These are phyloP conservation scores for Platanus orientalis DNA, from an alignment of 164 flowering plant genomes.

Conservation along the genomic window DNA sequence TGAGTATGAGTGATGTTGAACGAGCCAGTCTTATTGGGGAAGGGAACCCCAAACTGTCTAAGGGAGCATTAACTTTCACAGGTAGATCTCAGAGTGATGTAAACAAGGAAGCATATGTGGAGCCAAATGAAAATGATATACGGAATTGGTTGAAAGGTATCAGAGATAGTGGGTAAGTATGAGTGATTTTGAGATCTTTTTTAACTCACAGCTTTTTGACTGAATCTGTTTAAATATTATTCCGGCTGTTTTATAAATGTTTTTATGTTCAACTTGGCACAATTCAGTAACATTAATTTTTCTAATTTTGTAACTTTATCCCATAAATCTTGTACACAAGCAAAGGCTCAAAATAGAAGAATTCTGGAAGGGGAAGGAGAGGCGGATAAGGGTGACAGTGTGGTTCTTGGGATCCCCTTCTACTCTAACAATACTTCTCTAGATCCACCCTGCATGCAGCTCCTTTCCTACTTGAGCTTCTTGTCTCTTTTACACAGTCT, in stretches of 20 bases:
- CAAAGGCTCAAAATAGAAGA: neutral
- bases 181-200: neutral
- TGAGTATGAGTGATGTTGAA: slow-evolving; percentile 72
- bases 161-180: slow-evolving; percentile 94
- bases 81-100: slow-evolving; percentile 54
- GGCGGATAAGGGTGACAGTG: too few relatives aligned
- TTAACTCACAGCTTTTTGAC: neutral
- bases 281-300: neutral
- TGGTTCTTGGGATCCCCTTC: too few relatives aligned
- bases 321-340: neutral
- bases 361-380: neutral
- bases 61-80: slow-evolving; percentile 39
- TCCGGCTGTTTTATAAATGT: neutral
- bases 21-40: slow-evolving; percentile 75
- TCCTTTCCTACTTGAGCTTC: neutral
- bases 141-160: slow-evolving; percentile 94
- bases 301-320: neutral
- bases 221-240: neutral
- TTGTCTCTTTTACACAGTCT: neutral
- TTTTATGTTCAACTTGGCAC: too few relatives aligned
- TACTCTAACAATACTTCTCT: too few relatives aligned
- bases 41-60: slow-evolving; percentile 49
- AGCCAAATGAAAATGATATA: slow-evolving; percentile 70
- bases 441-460: too few relatives aligned
- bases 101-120: slow-evolving; percentile 48